Base-by-base conservation (phyloP, 176 grass and related monocot species). In the Chrysopogon serrulatus region DNA sequence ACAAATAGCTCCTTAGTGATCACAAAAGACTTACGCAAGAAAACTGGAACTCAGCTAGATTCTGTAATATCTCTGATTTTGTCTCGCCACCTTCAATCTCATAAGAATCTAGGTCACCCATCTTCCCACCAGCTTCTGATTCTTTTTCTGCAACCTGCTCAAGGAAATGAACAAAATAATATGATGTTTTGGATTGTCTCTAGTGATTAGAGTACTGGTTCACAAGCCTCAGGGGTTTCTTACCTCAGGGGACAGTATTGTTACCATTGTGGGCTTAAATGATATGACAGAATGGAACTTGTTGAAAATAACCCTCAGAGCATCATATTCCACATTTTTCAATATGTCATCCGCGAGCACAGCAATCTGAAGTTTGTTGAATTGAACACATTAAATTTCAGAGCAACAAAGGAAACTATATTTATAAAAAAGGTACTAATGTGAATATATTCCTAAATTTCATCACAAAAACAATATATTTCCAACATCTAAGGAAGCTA, bases 1-100 rank as follows among this genome's bases (percentile, higher is more conserved):
- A 8, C 30, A n/a, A 1, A 2, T 17, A 41, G 16, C 49, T 72
- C 59, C 16, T 82, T 32, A 63, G 49, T 24, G 0, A 35, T 71
- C 45, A 83, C 31, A 32, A 34, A 84, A 68, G 26, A 84, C 86
- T 94, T 91, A 98, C 95, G 79, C 95, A 98, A 74, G 95, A 95
- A 86, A 98, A 95, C 82, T 95, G 92, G 85, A 98, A 98, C 77
- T 98, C 95, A 5, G 92, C 31, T 65, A 98, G 92, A 83, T 98
- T 98, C 76, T 95, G 92, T 67, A 98, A 79, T 60, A 98, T 90
- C 89, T 98, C 95, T 83, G 95, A 92, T 91, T 98, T 98, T 79
- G 95, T 98, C 44, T 98, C 95, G 41, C 92, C 92, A 42, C 95
- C 95, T 91, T 95, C 95, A 76, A 98, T 93, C 94, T 98, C 95